Conservation (phyloP, 2,329 filamentous ascomycete genomes). For the Venturia nashicola region DNA sequence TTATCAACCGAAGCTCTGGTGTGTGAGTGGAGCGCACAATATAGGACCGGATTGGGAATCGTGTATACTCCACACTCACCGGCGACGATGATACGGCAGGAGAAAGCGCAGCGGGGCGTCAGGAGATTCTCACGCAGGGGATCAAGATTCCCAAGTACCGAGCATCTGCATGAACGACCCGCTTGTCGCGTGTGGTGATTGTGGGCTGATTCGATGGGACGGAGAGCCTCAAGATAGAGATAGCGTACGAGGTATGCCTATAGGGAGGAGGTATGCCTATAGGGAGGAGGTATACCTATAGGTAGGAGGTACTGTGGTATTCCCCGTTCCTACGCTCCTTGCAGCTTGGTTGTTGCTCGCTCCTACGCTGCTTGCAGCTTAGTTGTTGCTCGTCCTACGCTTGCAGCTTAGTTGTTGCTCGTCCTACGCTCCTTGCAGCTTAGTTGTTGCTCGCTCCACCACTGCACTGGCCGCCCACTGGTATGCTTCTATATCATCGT, state of each 20-base stretch:
- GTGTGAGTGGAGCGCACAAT: not conserved
- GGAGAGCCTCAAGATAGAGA: too few species aligned
- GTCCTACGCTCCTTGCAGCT: too few species aligned
- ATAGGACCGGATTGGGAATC: not conserved
- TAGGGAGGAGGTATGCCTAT: too few species aligned
- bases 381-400: too few species aligned
- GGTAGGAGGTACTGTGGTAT: too few species aligned
- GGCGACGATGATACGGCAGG: not conserved
- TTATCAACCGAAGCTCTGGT: not conserved
- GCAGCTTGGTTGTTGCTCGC: too few species aligned
- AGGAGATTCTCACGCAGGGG: not conserved
- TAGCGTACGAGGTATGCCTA: too few species aligned
- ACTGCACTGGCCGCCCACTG: too few species aligned
- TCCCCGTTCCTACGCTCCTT: too few species aligned
- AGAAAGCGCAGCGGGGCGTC: not conserved
- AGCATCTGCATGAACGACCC: not conserved
- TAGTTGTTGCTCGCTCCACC: too few species aligned
- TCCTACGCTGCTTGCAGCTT: too few species aligned
- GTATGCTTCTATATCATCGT: not conserved
- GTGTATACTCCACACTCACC: not conserved
- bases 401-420: too few species aligned
- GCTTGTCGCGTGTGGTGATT: not conserved
- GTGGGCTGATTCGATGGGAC: not conserved
- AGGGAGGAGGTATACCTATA: not conserved
- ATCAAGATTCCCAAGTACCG: not conserved